Evolutionary conservation across 2,329 filamentous ascomycete genomes (phyloP).

Genomic region (Epichloe sibirici): DNA sequence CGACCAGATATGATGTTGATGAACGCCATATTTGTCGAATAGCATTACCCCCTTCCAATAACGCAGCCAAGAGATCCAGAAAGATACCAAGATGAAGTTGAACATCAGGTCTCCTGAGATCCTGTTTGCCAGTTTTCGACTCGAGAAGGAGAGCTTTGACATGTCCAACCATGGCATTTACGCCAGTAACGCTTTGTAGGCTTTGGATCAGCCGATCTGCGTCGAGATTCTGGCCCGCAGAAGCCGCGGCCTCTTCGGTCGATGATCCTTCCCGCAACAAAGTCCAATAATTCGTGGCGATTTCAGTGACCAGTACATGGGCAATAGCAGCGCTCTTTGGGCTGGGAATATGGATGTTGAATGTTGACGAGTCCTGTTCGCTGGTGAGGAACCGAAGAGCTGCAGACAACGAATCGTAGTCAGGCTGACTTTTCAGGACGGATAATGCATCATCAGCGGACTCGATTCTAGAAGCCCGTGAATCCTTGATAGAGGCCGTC

Average conservation of each 20-base stretch:
- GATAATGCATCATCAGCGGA: slow-evolving; percentile 42
- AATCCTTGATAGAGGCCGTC: background rate
- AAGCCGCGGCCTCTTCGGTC: slow-evolving; percentile 1
- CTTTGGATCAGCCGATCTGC: slow-evolving; percentile 45
- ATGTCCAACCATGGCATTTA: slow-evolving; percentile 65
- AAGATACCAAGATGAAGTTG: slow-evolving; percentile 31
- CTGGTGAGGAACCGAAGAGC: slow-evolving; percentile 39
- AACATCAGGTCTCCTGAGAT: slow-evolving; percentile 28
- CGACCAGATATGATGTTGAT: slow-evolving; percentile 14
- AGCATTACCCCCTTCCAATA: slow-evolving; percentile 27
- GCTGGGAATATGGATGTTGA: slow-evolving; percentile 32
- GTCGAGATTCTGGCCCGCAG: slow-evolving; percentile 20
- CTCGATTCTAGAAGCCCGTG: slow-evolving; percentile 12
- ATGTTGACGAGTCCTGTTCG: slow-evolving; percentile 9
- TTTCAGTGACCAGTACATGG: slow-evolving; percentile 60
- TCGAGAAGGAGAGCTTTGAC: slow-evolving; percentile 50
- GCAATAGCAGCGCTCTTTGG: slow-evolving; percentile 64
- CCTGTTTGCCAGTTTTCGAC: slow-evolving; percentile 26
- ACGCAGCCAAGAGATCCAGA: slow-evolving; percentile 29
- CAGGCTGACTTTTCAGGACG: slow-evolving; percentile 48
- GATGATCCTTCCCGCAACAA: slow-evolving; percentile 37
- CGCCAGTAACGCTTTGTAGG: slow-evolving; percentile 60
- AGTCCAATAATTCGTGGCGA: slow-evolving; percentile 73
- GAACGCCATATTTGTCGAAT: slow-evolving; percentile 27
- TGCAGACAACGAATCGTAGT: slow-evolving; percentile 40